phyloP scores from a whole-genome alignment of 2,329 filamentous ascomycete genomes.

The Sarocladium kiliense region DNA sequence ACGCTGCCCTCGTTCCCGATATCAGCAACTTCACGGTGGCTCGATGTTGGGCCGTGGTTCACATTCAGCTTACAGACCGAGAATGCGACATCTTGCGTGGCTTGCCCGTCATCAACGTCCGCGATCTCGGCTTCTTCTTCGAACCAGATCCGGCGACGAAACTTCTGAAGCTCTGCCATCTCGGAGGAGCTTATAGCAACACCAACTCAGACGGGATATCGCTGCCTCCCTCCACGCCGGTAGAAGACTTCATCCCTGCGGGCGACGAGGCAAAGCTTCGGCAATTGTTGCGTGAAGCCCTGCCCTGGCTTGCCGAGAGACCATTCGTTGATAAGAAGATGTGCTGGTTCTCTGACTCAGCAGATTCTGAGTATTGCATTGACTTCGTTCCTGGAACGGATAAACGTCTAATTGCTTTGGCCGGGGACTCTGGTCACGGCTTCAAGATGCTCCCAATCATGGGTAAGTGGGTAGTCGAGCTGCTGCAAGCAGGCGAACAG shows the following conservation, averaged over 20 bases:
- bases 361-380: conserved; percentile 54
- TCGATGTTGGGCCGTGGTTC: conserved; percentile 54
- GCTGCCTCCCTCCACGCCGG: conserved; percentile 30
- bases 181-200: conserved; percentile 53
- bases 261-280: conserved; percentile 49
- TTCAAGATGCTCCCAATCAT: conserved; percentile 59
- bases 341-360: conserved; percentile 62
- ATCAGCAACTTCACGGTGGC: conserved; percentile 46
- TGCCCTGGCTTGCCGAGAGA: conserved; percentile 47
- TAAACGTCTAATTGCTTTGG: conserved; percentile 40
- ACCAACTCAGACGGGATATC: conserved; percentile 26
- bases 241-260: conserved; percentile 41
- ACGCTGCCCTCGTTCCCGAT: conserved; percentile 40
- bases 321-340: conserved; percentile 51
- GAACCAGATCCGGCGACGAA: conserved; percentile 55
- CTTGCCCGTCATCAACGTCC: conserved; percentile 55
- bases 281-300: conserved; percentile 42
- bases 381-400: conserved; percentile 49
- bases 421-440: conserved; percentile 56
- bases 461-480: conserved; percentile 43
- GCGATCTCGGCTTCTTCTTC: conserved; percentile 61
- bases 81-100: conserved; percentile 49
- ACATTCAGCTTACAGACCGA: conserved; percentile 49
- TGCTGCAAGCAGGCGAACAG: conserved; percentile 41
- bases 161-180: conserved; percentile 55